These are phyloP conservation scores for Cladophialophora carrionii DNA, from an alignment of 2,329 filamentous ascomycete genomes.

Conservation along the genomic window DNA sequence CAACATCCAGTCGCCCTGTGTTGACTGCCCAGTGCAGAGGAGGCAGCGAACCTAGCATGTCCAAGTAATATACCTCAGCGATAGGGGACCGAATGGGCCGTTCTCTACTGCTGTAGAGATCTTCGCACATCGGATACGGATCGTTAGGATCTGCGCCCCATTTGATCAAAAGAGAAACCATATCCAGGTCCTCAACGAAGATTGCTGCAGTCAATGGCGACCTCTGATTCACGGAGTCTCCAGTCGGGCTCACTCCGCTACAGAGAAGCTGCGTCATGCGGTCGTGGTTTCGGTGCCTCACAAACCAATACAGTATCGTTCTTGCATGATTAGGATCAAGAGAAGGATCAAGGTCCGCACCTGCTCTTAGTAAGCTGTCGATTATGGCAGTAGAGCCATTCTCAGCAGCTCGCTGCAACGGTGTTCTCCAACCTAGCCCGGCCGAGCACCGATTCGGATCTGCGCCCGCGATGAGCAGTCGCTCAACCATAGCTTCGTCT, in stretches of 20 bases:
- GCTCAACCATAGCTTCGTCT: background rate
- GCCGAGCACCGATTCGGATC: background rate
- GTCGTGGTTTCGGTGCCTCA: constrained; percentile 1
- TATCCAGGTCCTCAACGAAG: background rate
- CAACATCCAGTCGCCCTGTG: background rate
- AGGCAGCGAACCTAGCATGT: background rate
- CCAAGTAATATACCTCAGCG: background rate
- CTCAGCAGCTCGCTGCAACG: constrained; percentile 7
- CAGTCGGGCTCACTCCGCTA: constrained; percentile 5
- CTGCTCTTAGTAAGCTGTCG: constrained; percentile 2
- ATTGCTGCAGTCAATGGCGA: constrained; percentile 11
- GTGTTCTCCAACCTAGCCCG: background rate
- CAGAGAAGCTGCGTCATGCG: background rate
- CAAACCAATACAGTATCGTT: constrained; percentile 4
- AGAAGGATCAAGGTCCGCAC: background rate
- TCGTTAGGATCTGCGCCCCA: constrained; percentile 9
- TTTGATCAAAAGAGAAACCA: constrained; percentile 10
- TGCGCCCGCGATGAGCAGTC: constrained; percentile 8
- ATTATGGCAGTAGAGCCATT: constrained; percentile 8
- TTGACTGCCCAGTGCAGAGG: background rate
- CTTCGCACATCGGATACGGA: background rate
- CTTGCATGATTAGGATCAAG: background rate
- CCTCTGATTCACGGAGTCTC: background rate
- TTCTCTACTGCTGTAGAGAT: background rate
- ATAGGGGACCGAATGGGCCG: background rate